Evolutionary conservation across 768 basidiomycete species (phyloP), one percentile per base, ranked within the genome.

Genomic region (Trichaptum fuscoviolaceum): DNA sequence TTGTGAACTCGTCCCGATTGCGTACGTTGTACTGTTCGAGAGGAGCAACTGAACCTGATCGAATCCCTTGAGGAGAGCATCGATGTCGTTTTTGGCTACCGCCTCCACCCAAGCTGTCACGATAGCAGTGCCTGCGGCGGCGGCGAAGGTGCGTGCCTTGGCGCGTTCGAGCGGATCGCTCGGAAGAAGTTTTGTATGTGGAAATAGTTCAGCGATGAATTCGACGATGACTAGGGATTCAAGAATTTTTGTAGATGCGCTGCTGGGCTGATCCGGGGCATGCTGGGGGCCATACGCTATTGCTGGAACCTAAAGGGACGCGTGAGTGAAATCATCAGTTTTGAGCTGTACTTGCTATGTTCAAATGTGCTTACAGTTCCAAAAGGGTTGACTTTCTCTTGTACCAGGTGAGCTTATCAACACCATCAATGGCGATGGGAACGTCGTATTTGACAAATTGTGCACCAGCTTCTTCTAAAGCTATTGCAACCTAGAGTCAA

Each of bases 321-420:
- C n/a, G n/a, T 61, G 23, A 25, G 23, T 34, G 30, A 7, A 52
- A 12, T 3, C n/a, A n/a, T n/a, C n/a, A n/a, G n/a, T n/a, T n/a
- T n/a, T n/a, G n/a, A n/a, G n/a, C n/a, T n/a, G n/a, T 52, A 52
- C 15, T 2, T 52, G 12, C 15, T 20, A 20, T 12, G 15, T n/a
- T 8, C 3, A 3, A 58, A 42, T 12, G 57, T 35, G 71, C 72
- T 18, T 70, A 87, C 88, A 82, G 88, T 90, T 76, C 84, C 83
- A 0, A 83, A 86, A 1, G 85, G 85, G 75, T 90, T 91, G 42
- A 91, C 83, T 67, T 85, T 81, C 0, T 82, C 80, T 0, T 83
- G 71, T 87, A 89, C 88, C 88, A 89, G 62, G 82, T 84, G 0
- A 88, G 88, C 76, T 90, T 91, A 77, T 87, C 86, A 69, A 65